These are phyloP conservation scores for Aphanomyces stellatus DNA, from an alignment of 352 stramenopile genomes.

Conservation along the genomic window DNA sequence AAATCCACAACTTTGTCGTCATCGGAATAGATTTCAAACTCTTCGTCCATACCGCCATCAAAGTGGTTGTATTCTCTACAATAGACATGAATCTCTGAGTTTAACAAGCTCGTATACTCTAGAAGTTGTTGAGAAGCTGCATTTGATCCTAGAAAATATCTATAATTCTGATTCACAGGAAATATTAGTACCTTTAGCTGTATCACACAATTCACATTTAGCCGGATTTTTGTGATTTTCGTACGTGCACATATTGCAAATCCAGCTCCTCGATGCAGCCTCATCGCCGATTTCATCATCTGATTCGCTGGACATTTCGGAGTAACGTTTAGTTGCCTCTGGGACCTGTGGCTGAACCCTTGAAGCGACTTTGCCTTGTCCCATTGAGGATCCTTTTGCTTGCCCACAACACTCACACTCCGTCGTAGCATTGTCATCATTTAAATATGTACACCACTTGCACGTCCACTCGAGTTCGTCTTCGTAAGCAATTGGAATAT, in stretches of 20 bases:
- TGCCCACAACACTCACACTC: background rate
- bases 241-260: constrained; percentile 14
- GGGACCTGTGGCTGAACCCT: background rate
- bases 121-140: background rate
- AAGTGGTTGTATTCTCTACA: constrained; percentile 8
- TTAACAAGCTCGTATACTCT: background rate
- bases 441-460: background rate
- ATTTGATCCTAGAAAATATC: background rate
- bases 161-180: background rate
- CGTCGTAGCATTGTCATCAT: background rate
- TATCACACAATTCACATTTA: constrained; percentile 1
- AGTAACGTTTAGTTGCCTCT: background rate
- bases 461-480: background rate
- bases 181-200: background rate
- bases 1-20: background rate
- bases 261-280: background rate
- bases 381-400: background rate
- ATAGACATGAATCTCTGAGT: no score
- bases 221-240: background rate
- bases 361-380: background rate
- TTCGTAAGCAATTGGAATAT: no score
- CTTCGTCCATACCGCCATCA: background rate
- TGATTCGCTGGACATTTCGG: no score
- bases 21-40: background rate
- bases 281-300: background rate